Evolutionary conservation across 2,329 filamentous ascomycete genomes (phyloP).

Genomic region (Metarhizium sp.): DNA sequence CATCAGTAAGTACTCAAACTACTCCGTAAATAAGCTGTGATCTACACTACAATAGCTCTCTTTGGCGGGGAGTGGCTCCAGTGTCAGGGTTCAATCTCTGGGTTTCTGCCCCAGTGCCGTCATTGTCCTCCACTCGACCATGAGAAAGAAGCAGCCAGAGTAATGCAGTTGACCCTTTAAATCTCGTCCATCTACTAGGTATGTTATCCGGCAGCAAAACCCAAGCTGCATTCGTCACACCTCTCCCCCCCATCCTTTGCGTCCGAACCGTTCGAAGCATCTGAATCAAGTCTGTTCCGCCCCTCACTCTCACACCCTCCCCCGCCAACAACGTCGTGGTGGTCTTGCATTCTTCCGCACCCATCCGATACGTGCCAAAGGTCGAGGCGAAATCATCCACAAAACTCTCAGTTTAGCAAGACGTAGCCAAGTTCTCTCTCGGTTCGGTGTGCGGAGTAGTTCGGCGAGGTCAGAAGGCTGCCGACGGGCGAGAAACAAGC

Average conservation of each 20-base stretch:
- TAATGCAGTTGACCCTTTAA: not conserved
- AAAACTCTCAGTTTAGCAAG: not conserved
- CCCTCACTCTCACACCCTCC: not conserved
- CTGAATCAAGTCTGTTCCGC: not conserved
- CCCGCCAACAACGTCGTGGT: not conserved
- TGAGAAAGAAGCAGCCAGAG: not conserved
- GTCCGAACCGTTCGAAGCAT: not conserved
- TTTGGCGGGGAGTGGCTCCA: no score
- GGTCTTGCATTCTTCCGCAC: no score
- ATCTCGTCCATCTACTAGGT: not conserved
- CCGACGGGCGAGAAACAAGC: no score
- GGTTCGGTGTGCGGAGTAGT: no score
- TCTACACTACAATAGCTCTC: not conserved
- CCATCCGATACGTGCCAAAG: not conserved
- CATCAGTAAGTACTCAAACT: no score
- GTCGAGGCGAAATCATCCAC: not conserved
- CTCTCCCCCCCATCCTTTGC: not conserved
- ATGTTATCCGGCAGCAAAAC: no score
- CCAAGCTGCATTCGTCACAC: not conserved
- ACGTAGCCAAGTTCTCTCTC: not conserved
- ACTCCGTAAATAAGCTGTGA: no score
- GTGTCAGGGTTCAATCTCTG: not conserved
- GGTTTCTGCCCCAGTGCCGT: not conserved
- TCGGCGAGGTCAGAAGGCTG: no score
- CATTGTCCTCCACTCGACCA: not conserved